A percentile compares a stretch with the other conserved stretches of the same genome.
Conservation (phyloP, 768 basidiomycete species). For the Pulveroboletus sp. region DNA sequence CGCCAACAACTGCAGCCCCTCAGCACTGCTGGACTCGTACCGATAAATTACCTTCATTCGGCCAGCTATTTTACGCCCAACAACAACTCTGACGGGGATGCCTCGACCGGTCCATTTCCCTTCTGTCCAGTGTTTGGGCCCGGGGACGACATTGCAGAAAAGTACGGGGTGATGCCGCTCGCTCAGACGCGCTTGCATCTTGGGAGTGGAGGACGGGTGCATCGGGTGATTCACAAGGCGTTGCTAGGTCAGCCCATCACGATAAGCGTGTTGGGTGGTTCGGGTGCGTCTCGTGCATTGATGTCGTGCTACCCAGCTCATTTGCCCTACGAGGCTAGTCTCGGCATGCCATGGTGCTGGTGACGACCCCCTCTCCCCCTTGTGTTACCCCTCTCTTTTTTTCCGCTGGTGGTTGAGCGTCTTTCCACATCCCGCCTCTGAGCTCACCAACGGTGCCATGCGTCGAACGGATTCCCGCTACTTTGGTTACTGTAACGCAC, state of each 20-base stretch:
- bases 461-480: slow-evolving; percentile 88
- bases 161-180: slow-evolving; percentile 72
- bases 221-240: slow-evolving; percentile 78
- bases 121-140: slow-evolving; percentile 91
- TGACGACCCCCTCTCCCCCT: slow-evolving; percentile 77
- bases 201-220: slow-evolving; percentile 78
- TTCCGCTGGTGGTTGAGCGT: slow-evolving; percentile 97
- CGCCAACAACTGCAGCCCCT: slow-evolving; percentile 22
- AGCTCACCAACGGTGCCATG: slow-evolving; percentile 96
- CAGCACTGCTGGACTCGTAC: slow-evolving; percentile 45
- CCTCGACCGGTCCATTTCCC: slow-evolving; percentile 59
- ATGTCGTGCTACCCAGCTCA: neutral
- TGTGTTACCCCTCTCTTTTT: slow-evolving; percentile 91
- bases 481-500: slow-evolving; percentile 89
- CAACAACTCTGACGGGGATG: slow-evolving; percentile 31
- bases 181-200: slow-evolving; percentile 70
- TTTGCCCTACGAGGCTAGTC: slow-evolving; percentile 42
- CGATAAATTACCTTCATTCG: slow-evolving; percentile 83
- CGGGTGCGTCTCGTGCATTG: slow-evolving; percentile 47
- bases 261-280: slow-evolving; percentile 86
- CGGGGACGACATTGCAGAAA: slow-evolving; percentile 70
- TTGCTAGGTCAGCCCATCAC: slow-evolving; percentile 82
- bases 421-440: slow-evolving; percentile 98
- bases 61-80: slow-evolving; percentile 24
- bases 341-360: slow-evolving; percentile 93